phyloP scores from a whole-genome alignment of 345 rosid genomes.

The Populus pruinosa region DNA sequence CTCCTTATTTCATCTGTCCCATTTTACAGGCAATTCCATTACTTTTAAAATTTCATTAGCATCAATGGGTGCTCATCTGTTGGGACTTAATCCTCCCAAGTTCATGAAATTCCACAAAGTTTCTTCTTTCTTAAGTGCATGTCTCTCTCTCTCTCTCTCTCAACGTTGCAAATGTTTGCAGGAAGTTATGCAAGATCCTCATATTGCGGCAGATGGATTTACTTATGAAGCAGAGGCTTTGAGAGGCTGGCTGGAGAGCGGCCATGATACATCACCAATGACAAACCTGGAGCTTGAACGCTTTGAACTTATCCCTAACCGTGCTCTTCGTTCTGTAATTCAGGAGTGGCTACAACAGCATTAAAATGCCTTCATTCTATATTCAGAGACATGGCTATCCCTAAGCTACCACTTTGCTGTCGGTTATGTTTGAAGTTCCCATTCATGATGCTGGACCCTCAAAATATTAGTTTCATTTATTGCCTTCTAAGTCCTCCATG shows the following conservation, averaged over 20 bases:
- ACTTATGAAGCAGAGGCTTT: constrained; percentile 68
- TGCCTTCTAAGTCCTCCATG: too few species aligned
- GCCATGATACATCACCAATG: constrained; percentile 67
- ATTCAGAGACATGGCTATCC: too few species aligned
- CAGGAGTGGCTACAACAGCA: constrained; percentile 60
- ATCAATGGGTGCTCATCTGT: too few species aligned
- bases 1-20: constrained; percentile 78
- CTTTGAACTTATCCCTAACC: constrained; percentile 59
- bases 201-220: constrained; percentile 76
- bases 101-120: too few species aligned
- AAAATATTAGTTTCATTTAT: too few species aligned
- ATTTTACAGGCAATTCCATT: constrained; percentile 60
- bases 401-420: too few species aligned
- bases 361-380: background rate
- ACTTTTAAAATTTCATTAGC: background rate
- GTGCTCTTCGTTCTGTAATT: constrained; percentile 60
- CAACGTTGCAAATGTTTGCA: constrained; percentile 18
- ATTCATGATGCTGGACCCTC: too few species aligned
- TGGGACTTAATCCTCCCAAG: too few species aligned
- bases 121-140: background rate
- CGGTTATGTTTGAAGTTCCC: too few species aligned
- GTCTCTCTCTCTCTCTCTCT: too few species aligned
- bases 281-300: constrained; percentile 45
- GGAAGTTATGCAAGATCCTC: constrained; percentile 81
- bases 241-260: constrained; percentile 63